Percentiles rank a stretch among this genome's conserved stretches.
Conservation (phyloP, 495 filamentous ascomycete species). For the Jackrogersella minutella region DNA sequence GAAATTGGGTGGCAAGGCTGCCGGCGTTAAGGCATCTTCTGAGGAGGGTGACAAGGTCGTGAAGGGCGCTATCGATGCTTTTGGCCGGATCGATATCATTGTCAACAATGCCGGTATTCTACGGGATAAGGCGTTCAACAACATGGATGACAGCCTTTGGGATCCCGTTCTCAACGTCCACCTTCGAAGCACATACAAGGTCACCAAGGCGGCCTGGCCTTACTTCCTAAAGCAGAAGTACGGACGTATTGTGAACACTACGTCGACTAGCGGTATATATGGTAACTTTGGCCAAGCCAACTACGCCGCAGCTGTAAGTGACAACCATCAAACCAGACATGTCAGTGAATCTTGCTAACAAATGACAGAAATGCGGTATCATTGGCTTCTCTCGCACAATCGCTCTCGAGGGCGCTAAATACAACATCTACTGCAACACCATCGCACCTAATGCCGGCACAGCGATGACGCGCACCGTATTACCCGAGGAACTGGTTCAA, state of each 20-base stretch:
- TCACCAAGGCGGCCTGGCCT: conserved; percentile 97
- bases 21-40: conserved; percentile 90
- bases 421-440: conserved; percentile 99
- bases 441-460: conserved; percentile 98
- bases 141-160: conserved; percentile 97
- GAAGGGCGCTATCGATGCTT: conserved; percentile 91
- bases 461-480: conserved; percentile 91
- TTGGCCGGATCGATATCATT: conserved; percentile 91
- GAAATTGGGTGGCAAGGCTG: conserved; percentile 87
- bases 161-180: conserved; percentile 92
- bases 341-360: conserved; percentile 27
- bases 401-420: conserved; percentile 91
- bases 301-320: conserved; percentile 86
- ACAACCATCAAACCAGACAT: background rate
- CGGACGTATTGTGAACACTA: conserved; percentile 94
- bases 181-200: conserved; percentile 94
- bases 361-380: conserved; percentile 81
- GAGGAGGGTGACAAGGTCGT: conserved; percentile 94
- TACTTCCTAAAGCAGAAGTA: conserved; percentile 99
- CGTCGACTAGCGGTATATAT: conserved; percentile 96
- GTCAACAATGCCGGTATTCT: conserved; percentile 99
- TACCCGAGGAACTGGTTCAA: conserved; percentile 97
- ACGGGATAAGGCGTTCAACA: conserved; percentile 95
- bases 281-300: conserved; percentile 99
- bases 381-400: conserved; percentile 93